A percentile compares a stretch with the other conserved stretches of the same genome.
Conservation (phyloP, 2,329 filamentous ascomycete genomes). For the Emmonsiellopsis sp. region DNA sequence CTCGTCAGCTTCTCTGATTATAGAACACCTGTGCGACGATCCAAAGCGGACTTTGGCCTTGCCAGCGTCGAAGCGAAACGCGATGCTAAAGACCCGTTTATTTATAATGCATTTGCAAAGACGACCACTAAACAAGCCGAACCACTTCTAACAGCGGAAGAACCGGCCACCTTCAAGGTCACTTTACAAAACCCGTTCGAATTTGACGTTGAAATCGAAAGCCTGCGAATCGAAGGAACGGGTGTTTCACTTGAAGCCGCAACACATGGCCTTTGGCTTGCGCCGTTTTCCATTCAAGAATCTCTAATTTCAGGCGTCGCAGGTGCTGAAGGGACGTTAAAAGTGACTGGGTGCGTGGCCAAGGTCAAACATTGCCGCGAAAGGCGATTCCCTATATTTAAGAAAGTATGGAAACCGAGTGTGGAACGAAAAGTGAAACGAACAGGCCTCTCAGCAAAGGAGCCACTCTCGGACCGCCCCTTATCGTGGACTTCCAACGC, state of each 20-base stretch:
- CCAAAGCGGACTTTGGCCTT: slow-evolving; percentile 41
- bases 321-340: slow-evolving; percentile 56
- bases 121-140: slow-evolving; percentile 49
- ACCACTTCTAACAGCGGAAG: slow-evolving; percentile 66
- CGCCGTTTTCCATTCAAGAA: slow-evolving; percentile 74
- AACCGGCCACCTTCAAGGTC: slow-evolving; percentile 67
- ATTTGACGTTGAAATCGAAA: slow-evolving; percentile 82
- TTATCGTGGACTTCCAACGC: slow-evolving; percentile 36
- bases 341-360: slow-evolving; percentile 67
- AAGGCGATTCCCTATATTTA: slow-evolving; percentile 75
- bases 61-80: slow-evolving; percentile 32
- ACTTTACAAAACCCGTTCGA: slow-evolving; percentile 92
- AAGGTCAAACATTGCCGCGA: slow-evolving; percentile 75
- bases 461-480: slow-evolving; percentile 39
- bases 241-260: slow-evolving; percentile 63
- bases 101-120: slow-evolving; percentile 89
- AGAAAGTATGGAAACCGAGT: slow-evolving; percentile 63
- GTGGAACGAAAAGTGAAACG: slow-evolving; percentile 66
- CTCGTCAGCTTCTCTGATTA: slow-evolving; percentile 55
- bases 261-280: slow-evolving; percentile 58
- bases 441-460: slow-evolving; percentile 56
- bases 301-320: slow-evolving; percentile 64
- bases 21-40: slow-evolving; percentile 58
- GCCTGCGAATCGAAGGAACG: slow-evolving; percentile 63
- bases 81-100: slow-evolving; percentile 62